Evolutionary conservation across 805 yeast species (phyloP).

Genomic region (Teunomyces tritomae): DNA sequence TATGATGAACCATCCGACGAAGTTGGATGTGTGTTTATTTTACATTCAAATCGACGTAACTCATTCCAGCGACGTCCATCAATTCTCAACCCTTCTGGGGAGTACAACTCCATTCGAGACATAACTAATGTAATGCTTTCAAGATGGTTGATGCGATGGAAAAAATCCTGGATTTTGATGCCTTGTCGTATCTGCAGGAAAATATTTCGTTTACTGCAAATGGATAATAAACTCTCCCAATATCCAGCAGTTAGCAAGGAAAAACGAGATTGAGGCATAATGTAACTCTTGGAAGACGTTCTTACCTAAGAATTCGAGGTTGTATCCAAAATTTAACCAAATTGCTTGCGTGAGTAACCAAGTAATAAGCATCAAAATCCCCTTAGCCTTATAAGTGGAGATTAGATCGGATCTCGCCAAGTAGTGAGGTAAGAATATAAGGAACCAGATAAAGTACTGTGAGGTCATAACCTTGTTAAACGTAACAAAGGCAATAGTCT

Average conservation of each 20-base stretch:
- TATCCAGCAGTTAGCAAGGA: conserved; percentile 58
- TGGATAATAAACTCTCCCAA: conserved; percentile 52
- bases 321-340: conserved; percentile 80
- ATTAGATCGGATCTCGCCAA: conserved; percentile 45
- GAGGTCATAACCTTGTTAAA: conserved; percentile 73
- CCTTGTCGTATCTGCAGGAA: neutral
- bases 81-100: conserved; percentile 90
- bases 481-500: conserved; percentile 43
- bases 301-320: conserved; percentile 74
- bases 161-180: neutral
- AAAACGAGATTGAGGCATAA: conserved; percentile 55
- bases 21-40: conserved; percentile 82
- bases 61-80: conserved; percentile 98
- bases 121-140: neutral
- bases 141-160: conserved; percentile 1
- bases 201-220: neutral
- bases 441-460: conserved; percentile 94
- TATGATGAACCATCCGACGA: conserved; percentile 91
- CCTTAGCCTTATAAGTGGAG: conserved; percentile 26
- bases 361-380: conserved; percentile 39
- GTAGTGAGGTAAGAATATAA: conserved; percentile 78
- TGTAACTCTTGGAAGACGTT: conserved; percentile 62
- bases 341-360: conserved; percentile 74
- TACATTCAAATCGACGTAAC: conserved; percentile 74
- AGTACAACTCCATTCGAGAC: conserved; percentile 70